These are phyloP conservation scores for Agrocybe praecox DNA, from an alignment of 768 basidiomycete genomes.

Conservation along the genomic window DNA sequence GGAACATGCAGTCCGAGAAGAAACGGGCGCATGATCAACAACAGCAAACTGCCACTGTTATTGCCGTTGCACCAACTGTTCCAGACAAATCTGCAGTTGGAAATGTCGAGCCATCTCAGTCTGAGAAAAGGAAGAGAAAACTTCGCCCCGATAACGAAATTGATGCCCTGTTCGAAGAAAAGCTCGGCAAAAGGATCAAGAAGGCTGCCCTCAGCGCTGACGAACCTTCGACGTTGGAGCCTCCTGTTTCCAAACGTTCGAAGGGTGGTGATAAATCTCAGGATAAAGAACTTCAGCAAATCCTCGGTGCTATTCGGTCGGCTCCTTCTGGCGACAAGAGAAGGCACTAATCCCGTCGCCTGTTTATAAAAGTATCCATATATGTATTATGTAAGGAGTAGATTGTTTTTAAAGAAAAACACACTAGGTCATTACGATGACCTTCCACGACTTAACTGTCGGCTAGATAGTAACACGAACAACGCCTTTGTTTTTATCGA, in stretches of 20 bases:
- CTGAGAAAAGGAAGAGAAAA: conserved; percentile 43
- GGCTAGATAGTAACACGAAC: too few relatives aligned
- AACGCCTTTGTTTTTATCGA: too few relatives aligned
- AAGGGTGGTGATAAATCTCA: conserved; percentile 3
- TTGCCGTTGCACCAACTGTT: not conserved
- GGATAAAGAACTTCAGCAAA: conserved; percentile 45
- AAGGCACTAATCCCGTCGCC: conserved; percentile 4
- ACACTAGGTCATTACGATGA: too few relatives aligned
- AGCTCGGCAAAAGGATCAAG: conserved; percentile 60
- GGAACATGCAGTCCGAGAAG: conserved; percentile 60
- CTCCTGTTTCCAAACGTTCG: conserved; percentile 14
- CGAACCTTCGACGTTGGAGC: not conserved
- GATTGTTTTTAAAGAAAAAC: too few relatives aligned
- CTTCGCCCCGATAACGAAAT: conserved; percentile 63
- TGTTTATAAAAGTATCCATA: too few relatives aligned
- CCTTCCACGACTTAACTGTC: too few relatives aligned
- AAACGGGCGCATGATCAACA: conserved; percentile 24
- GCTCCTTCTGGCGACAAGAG: conserved; percentile 52
- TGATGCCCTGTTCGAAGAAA: conserved; percentile 66
- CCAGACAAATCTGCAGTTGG: not conserved
- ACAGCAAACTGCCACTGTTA: conserved; percentile 1
- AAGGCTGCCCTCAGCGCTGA: conserved; percentile 47
- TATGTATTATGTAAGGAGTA: too few relatives aligned
- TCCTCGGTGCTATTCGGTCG: conserved; percentile 61
- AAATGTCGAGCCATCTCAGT: not conserved